Evolutionary conservation across 2,329 filamentous ascomycete genomes (phyloP), one percentile per base, ranked within the genome.

Genomic region (Boeremia lycopersici): DNA sequence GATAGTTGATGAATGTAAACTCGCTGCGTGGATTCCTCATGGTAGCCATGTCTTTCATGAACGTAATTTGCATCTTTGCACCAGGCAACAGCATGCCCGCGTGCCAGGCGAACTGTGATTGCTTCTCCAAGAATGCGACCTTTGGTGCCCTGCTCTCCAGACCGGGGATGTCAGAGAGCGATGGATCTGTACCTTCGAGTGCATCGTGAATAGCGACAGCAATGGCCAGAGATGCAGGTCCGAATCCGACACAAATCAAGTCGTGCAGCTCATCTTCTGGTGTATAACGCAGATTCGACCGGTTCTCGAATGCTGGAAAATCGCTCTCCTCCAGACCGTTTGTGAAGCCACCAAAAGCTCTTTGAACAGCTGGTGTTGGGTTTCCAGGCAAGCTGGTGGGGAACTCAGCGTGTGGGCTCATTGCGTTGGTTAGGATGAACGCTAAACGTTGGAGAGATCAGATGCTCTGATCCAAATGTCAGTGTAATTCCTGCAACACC

Each of bases 31-130:
- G 93, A 72, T 98, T 88, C 53, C 93, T 85, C 63, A 96, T 82
- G 3, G 91, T 95, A 3, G 93, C 93, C 74, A 98, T 85, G 72
- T 98, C 93, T 79, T 98, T 98, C 78, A 98, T 84, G 79, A 96
- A 98, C 9, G 91, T 96, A 65, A 98, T 98, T 74, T 98, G 93
- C 93, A 98, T 98, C 78, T 89, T 92, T 47, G 93, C 90, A 5
- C 92, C 93, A 0, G 92, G 91, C 3, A 98, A 84, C 55, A 97
- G 86, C 93, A 98, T 98, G 56, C 93, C 93, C 0, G 91, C 87
- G 75, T 98, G 93, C 93, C 93, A 98, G 54, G 89, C 86, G 71
- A 98, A 98, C 42, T 82, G 79, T 29, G 81, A 70, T 76, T 98
- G 93, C 74, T 90, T 89, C 79, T 98, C 93, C 23, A 98, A 77